Percentiles rank a stretch among this genome's conserved stretches.
These are phyloP conservation scores for Leccinum subrobustum DNA, from an alignment of 1,284 basidiomycete species.

Conservation along the genomic window DNA sequence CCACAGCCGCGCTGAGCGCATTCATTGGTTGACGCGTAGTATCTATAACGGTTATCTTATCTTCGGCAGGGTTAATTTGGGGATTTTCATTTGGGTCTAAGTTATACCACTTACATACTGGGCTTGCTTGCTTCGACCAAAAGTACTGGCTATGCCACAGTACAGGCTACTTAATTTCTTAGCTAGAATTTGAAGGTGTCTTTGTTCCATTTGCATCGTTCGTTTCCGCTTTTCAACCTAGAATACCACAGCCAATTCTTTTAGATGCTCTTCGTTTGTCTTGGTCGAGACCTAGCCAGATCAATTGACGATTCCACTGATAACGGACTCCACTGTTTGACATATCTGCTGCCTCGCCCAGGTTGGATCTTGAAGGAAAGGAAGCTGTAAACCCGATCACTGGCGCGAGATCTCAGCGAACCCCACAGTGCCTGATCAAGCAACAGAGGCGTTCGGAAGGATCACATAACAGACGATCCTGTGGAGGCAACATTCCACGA, in stretches of 20 bases:
- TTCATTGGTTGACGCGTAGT: constrained; percentile 14
- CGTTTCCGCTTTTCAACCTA: constrained; percentile 10
- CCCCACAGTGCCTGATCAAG: constrained; percentile 9
- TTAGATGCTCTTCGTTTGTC: neutral
- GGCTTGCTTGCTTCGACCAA: constrained; percentile 13
- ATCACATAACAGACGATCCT: constrained; percentile 9
- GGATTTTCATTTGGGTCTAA: constrained; percentile 26
- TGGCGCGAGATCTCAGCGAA: constrained; percentile 31
- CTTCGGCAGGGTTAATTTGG: constrained; percentile 25
- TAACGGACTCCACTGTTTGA: constrained; percentile 8
- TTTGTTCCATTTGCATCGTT: constrained; percentile 18
- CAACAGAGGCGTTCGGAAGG: constrained; percentile 10
- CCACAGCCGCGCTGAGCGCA: constrained; percentile 26
- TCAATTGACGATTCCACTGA: constrained; percentile 14
- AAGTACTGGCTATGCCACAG: constrained; percentile 23
- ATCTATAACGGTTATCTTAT: constrained; percentile 20
- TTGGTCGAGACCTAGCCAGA: constrained; percentile 10
- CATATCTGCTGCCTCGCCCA: neutral
- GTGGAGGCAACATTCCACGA: constrained; percentile 14
- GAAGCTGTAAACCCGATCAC: constrained; percentile 12
- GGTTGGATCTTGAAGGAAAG: constrained; percentile 2
- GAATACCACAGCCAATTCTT: constrained; percentile 8
- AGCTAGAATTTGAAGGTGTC: constrained; percentile 9
- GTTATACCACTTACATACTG: constrained; percentile 25
- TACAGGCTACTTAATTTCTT: constrained; percentile 16